Conservation (phyloP, 208 protist genomes). For the Trypanosoma scelopori region DNA sequence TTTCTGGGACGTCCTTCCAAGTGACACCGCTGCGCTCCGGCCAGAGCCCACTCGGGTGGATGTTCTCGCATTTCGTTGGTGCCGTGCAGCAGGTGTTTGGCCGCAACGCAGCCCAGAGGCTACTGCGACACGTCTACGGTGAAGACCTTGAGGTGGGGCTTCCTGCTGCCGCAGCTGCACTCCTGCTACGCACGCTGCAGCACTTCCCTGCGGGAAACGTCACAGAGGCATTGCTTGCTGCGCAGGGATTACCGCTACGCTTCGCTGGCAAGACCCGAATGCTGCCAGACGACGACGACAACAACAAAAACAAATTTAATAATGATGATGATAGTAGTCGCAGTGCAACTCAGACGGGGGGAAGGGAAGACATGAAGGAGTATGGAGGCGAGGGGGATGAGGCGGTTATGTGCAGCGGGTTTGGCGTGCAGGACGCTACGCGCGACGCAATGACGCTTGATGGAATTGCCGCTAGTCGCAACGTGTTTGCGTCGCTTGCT, state of each 20-base stretch:
- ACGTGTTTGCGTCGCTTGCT: slow-evolving; percentile 27
- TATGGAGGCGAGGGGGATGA: background rate
- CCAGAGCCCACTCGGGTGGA: slow-evolving; percentile 81
- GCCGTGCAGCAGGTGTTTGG: slow-evolving; percentile 59
- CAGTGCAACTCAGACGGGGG: background rate
- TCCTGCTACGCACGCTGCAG: slow-evolving; percentile 56
- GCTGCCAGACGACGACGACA: slow-evolving; percentile 7
- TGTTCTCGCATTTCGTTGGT: slow-evolving; percentile 84
- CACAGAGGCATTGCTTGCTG: slow-evolving; percentile 71
- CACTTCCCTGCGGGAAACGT: slow-evolving; percentile 59
- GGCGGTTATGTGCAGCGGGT: slow-evolving; percentile 20
- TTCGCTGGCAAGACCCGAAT: slow-evolving; percentile 58
- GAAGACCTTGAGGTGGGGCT: slow-evolving; percentile 30
- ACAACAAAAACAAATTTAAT: background rate
- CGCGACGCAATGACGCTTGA: slow-evolving; percentile 21
- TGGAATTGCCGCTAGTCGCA: slow-evolving; percentile 8
- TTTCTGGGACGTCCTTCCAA: slow-evolving; percentile 74
- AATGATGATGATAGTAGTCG: slow-evolving; percentile 9
- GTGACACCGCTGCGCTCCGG: slow-evolving; percentile 50
- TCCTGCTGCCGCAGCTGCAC: slow-evolving; percentile 31
- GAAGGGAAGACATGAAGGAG: too few relatives aligned
- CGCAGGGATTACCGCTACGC: slow-evolving; percentile 64
- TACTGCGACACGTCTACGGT: slow-evolving; percentile 49
- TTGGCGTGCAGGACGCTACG: slow-evolving; percentile 11
- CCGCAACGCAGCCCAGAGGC: slow-evolving; percentile 4